Base-by-base conservation (phyloP, 768 basidiomycete species). In the Hypholoma fasciculare region DNA sequence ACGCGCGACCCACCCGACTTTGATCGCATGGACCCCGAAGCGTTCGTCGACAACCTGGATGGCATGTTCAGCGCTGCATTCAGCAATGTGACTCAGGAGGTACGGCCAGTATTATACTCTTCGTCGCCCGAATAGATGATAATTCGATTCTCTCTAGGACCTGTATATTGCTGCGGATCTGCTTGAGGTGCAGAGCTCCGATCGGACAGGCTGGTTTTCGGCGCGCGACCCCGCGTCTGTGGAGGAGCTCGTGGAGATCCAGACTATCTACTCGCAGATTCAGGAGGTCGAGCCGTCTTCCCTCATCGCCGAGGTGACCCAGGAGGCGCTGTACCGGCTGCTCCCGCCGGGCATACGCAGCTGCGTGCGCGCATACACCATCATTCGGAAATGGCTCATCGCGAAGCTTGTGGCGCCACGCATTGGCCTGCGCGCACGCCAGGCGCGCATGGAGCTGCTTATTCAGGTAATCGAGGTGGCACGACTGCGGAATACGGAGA, bases 141-240 rank as follows among this genome's bases (percentile, higher is more conserved):
- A 56, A 43, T 65, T 16, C 54, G 23, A 58, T 19, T 49, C 13
- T 14, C 2, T 20, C 19, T 51, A 93, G 90, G 92, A 94, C 71
- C 76, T 94, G 38, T 88, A 91, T 64, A 77, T 87, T 43, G 86
- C 89, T 7, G 83, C 86, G 4, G 92, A 94, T 68, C 72, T 93
- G 16, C 78, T 94, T 9, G 92, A 94, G 70, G 83, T 91, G 0
- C 92, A 94, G 69, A 86, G 83, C 1, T 82, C 84, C 14, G 92
- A 94, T 68, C 83, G 86, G 34, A 87, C 83, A 2, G 92, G 89
- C 2, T 94, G 92, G 92, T 90, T 92, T 71, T 74, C 78, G 3
- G 54, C 74, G 34, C 77, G 84, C 53, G 91, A 93, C n/a, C 68
- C 76, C 0, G 72, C 71, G 14, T 72, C 78, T 0, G 70, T 75